A percentile compares a stretch with the other conserved stretches of the same genome.
phyloP scores from a whole-genome alignment of 2,329 filamentous ascomycete genomes.

The Aureobasidium zeae region DNA sequence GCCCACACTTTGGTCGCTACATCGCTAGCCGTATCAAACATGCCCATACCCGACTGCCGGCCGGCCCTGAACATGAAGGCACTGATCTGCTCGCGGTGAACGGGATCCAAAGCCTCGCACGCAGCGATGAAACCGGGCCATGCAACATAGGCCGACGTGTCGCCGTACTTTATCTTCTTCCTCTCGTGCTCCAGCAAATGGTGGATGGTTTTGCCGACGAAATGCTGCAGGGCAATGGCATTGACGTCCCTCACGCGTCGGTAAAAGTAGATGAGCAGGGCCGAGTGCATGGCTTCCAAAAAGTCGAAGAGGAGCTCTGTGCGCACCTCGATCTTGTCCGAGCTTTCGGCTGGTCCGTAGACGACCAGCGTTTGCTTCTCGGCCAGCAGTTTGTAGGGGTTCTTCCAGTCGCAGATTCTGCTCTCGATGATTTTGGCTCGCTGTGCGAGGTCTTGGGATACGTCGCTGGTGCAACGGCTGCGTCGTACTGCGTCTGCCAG shows the following conservation, averaged over 20 bases:
- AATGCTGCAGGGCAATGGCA: slow-evolving; percentile 31
- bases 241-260: slow-evolving; percentile 33
- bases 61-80: slow-evolving; percentile 8
- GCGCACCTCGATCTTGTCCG: slow-evolving; percentile 24
- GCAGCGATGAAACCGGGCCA: slow-evolving; percentile 36
- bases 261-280: slow-evolving; percentile 37
- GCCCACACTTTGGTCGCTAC: slow-evolving; percentile 7
- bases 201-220: slow-evolving; percentile 30
- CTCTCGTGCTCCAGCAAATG: slow-evolving; percentile 27
- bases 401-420: slow-evolving; percentile 15
- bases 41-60: slow-evolving; percentile 5
- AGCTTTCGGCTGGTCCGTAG: slow-evolving; percentile 19
- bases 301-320: slow-evolving; percentile 28
- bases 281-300: slow-evolving; percentile 33
- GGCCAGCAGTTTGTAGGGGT: slow-evolving; percentile 2
- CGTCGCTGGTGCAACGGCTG: neutral
- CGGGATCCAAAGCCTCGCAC: slow-evolving; percentile 28
- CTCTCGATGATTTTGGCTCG: slow-evolving; percentile 5
- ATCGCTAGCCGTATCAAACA: slow-evolving; percentile 2
- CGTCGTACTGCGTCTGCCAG: slow-evolving; percentile 26
- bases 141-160: slow-evolving; percentile 24
- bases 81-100: slow-evolving; percentile 4
- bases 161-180: slow-evolving; percentile 20
- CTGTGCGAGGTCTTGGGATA: neutral
- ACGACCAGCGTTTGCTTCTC: slow-evolving; percentile 14